Conservation (phyloP, 441 rosid genomes). For the Erodium chrysanthum region DNA sequence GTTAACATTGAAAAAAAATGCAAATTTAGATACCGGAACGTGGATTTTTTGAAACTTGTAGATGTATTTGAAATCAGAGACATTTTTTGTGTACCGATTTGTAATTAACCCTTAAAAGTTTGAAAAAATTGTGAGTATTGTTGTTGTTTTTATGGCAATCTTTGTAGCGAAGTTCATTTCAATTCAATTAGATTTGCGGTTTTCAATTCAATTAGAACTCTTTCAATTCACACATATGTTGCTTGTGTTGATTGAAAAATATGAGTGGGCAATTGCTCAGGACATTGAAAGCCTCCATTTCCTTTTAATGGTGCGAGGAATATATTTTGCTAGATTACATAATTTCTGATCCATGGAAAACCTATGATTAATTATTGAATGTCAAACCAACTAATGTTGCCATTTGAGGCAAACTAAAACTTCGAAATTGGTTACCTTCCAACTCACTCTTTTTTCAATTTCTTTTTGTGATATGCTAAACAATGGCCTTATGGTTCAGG, state of each 20-base stretch:
- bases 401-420: constrained; percentile 4
- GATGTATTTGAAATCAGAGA: too few relatives aligned
- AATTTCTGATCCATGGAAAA: neutral
- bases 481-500: constrained; percentile 1
- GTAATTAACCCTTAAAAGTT: too few relatives aligned
- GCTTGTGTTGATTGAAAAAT: neutral
- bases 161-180: too few relatives aligned
- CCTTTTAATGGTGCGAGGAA: neutral
- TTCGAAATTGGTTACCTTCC: neutral
- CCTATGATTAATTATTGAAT: neutral
- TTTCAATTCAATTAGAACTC: too few relatives aligned
- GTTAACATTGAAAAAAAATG: too few relatives aligned
- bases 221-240: neutral
- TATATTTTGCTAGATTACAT: neutral
- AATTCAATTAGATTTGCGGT: too few relatives aligned
- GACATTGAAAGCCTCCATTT: neutral
- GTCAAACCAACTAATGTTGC: neutral
- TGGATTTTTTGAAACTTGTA: too few relatives aligned
- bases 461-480: neutral
- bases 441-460: neutral
- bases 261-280: neutral
- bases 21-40: too few relatives aligned
- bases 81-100: too few relatives aligned
- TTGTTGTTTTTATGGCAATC: too few relatives aligned
- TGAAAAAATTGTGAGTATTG: too few relatives aligned